These are phyloP conservation scores for Leccinum ochraceum DNA, from an alignment of 768 basidiomycete species.

Conservation along the genomic window DNA sequence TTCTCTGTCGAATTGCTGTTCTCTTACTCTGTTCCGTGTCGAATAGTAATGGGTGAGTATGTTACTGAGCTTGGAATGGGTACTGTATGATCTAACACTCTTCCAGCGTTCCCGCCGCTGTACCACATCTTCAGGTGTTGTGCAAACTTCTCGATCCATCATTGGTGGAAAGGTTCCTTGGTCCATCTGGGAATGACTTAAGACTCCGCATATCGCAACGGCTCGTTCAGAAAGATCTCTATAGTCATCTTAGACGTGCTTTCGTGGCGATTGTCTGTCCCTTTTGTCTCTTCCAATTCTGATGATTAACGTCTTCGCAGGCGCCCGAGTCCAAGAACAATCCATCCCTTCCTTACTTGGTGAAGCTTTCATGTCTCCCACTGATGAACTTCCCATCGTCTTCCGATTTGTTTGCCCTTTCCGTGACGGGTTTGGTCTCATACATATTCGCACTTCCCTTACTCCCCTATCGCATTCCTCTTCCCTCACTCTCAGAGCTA, in stretches of 20 bases:
- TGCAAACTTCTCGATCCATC: conserved; percentile 43
- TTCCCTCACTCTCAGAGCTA: conserved; percentile 60
- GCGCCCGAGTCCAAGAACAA: conserved; percentile 55
- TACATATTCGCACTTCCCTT: conserved; percentile 72
- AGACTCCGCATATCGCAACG: conserved; percentile 42
- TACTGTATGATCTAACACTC: not conserved
- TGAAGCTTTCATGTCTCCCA: conserved; percentile 29
- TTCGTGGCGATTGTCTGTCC: conserved; percentile 49
- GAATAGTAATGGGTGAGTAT: conserved; percentile 48
- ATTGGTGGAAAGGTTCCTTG: conserved; percentile 15
- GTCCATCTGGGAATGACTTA: conserved; percentile 33
- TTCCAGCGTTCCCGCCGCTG: conserved; percentile 49
- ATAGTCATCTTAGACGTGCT: conserved; percentile 29
- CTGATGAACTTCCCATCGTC: conserved; percentile 33
- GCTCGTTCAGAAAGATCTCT: conserved; percentile 49
- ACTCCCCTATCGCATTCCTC: conserved; percentile 73
- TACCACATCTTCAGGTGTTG: conserved; percentile 52
- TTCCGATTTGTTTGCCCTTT: conserved; percentile 25
- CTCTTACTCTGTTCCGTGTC: conserved; percentile 57
- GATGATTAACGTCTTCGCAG: conserved; percentile 35
- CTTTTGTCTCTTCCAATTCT: not conserved
- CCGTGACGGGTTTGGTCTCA: conserved; percentile 45
- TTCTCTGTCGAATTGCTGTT: conserved; percentile 51
- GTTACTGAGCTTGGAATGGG: not conserved
- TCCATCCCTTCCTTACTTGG: conserved; percentile 30